Evolutionary conservation across 169 alveolate species (phyloP).

Genomic region (Plasmodium gonderi): DNA sequence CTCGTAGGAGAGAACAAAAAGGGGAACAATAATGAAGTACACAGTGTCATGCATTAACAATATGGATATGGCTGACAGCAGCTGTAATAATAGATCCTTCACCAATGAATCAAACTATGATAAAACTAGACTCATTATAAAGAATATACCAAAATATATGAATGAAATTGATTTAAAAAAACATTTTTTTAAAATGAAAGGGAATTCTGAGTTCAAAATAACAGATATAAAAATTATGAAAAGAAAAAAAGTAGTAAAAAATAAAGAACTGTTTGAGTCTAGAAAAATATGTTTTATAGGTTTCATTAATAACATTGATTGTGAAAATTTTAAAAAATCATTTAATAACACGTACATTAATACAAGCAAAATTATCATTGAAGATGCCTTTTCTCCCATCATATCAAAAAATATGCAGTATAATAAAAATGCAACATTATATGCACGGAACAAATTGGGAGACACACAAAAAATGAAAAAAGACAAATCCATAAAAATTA

Average conservation of each 20-base stretch:
- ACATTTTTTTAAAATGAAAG: conserved; percentile 82
- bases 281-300: conserved; percentile 92
- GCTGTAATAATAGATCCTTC: not conserved
- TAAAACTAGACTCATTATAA: conserved; percentile 83
- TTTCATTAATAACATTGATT: conserved; percentile 86
- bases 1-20: no score
- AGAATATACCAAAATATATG: conserved; percentile 85
- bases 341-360: conserved; percentile 90
- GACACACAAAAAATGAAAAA: not conserved
- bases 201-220: conserved; percentile 73
- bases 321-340: conserved; percentile 86
- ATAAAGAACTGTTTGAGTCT: conserved; percentile 76
- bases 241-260: conserved; percentile 68
- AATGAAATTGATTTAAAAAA: conserved; percentile 81
- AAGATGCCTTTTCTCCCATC: conserved; percentile 88
- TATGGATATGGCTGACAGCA: not conserved
- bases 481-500: conserved; percentile 15
- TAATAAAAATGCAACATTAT: not conserved
- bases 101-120: conserved; percentile 19
- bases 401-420: not conserved
- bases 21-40: not conserved
- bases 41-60: not conserved
- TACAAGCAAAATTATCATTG: conserved; percentile 88
- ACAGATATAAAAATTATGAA: conserved; percentile 88
- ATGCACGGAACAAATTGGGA: not conserved